Conservation (phyloP, 306 rosid genomes). For the Senna tora region DNA sequence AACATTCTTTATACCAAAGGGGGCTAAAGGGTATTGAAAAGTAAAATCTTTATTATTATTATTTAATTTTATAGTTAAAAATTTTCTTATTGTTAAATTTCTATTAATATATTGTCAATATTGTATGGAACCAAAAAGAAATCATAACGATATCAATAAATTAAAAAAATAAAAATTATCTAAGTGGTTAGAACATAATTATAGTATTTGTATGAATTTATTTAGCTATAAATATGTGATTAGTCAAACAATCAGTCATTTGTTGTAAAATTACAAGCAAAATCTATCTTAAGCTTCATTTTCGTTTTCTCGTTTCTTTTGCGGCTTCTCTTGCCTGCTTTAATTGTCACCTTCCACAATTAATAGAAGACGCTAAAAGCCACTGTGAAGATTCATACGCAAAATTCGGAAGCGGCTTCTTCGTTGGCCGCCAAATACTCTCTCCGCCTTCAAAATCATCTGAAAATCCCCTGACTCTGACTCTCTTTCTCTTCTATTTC, state of each 20-base stretch:
- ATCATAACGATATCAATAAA: no score
- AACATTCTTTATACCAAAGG: no score
- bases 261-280: not conserved
- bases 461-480: not conserved
- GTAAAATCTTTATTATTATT: no score
- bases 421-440: constrained; percentile 16
- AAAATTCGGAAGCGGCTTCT: constrained; percentile 30
- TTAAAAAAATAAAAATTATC: no score
- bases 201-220: not conserved
- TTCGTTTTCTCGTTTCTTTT: not conserved
- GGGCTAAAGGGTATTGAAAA: no score
- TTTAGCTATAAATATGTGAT: not conserved
- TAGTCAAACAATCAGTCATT: not conserved
- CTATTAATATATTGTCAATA: no score
- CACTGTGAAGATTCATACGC: constrained; percentile 30
- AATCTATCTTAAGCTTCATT: not conserved
- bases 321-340: not conserved
- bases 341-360: not conserved
- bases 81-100: no score
- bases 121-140: no score
- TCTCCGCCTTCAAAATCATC: constrained; percentile 7
- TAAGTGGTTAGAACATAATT: not conserved
- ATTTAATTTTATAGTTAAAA: no score
- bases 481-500: constrained; percentile 28
- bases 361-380: not conserved